Evolutionary conservation across 1,284 basidiomycete genomes (phyloP).

Genomic region (Thecaphora thlaspeos): DNA sequence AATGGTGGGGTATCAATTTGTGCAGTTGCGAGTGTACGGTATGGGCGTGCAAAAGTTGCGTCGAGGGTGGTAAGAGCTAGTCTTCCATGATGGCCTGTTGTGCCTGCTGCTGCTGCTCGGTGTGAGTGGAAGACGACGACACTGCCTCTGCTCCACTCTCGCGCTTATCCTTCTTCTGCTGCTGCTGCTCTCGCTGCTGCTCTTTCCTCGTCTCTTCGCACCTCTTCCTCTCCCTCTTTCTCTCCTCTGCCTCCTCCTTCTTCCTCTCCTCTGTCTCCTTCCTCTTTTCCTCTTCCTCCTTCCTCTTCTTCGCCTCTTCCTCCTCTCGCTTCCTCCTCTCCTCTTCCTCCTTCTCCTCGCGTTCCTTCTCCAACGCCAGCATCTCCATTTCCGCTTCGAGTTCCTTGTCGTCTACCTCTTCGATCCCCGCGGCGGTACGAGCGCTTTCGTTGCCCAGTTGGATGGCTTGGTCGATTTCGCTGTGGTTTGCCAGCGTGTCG

Average conservation of each 20-base stretch:
- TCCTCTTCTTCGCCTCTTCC: neutral
- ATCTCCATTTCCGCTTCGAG: constrained; percentile 35
- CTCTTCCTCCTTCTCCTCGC: constrained; percentile 2
- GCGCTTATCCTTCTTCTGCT: constrained; percentile 6
- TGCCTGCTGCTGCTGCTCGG: too few relatives aligned
- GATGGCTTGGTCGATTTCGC: constrained; percentile 78
- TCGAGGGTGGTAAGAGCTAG: too few relatives aligned
- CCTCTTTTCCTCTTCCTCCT: constrained; percentile 6
- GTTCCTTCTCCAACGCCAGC: constrained; percentile 7
- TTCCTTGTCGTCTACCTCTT: constrained; percentile 55
- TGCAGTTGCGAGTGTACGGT: too few relatives aligned
- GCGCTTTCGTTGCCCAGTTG: constrained; percentile 67
- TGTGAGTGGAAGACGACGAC: too few relatives aligned
- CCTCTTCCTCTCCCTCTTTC: constrained; percentile 7
- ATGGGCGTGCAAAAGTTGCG: too few relatives aligned
- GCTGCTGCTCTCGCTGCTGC: constrained; percentile 10
- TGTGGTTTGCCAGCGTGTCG: constrained; percentile 75
- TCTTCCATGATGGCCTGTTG: too few relatives aligned
- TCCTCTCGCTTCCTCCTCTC: constrained; percentile 5
- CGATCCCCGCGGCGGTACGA: constrained; percentile 62
- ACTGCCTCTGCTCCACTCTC: too few relatives aligned
- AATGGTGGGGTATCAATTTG: too few relatives aligned
- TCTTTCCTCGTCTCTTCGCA: constrained; percentile 3
- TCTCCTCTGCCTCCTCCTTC: constrained; percentile 6
- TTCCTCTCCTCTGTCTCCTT: constrained; percentile 2